A percentile compares a stretch with the other conserved stretches of the same genome.
phyloP scores from a whole-genome alignment of 768 basidiomycete genomes.

The Coprinellus micaceus region DNA sequence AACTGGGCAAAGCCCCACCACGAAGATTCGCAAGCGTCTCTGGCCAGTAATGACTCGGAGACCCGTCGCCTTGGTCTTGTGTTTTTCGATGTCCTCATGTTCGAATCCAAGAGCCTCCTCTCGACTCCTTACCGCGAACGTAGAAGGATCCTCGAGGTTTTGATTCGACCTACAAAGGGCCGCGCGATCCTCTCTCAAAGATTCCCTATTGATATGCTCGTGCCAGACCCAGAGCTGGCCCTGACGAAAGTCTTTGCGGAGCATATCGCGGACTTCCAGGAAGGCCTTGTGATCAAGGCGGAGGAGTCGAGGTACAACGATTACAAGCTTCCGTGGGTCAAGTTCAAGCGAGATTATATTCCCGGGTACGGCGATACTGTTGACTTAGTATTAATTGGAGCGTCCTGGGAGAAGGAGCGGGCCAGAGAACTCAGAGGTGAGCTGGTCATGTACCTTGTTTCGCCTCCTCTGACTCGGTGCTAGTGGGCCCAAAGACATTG shows the following conservation, averaged over 20 bases:
- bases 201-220: constrained; percentile 39
- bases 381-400: constrained; percentile 76
- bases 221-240: constrained; percentile 12
- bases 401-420: constrained; percentile 75
- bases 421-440: constrained; percentile 73
- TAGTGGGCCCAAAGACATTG: constrained; percentile 66
- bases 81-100: constrained; percentile 81
- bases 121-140: constrained; percentile 54
- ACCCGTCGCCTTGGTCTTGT: constrained; percentile 69
- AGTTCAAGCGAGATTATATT: constrained; percentile 88
- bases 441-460: constrained; percentile 10
- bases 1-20: constrained; percentile 15
- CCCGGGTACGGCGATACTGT: constrained; percentile 77
- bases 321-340: constrained; percentile 70
- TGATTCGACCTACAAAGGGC: constrained; percentile 53
- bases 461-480: neutral
- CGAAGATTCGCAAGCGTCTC: constrained; percentile 26
- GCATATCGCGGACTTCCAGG: constrained; percentile 50
- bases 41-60: constrained; percentile 31
- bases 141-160: constrained; percentile 55
- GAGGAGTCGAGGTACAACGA: constrained; percentile 67
- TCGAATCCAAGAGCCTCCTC: constrained; percentile 60
- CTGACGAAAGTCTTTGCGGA: constrained; percentile 48
- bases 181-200: constrained; percentile 63
- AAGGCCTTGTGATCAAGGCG: constrained; percentile 79